Evolutionary conservation across 768 basidiomycete species (phyloP), one percentile per base, ranked within the genome.

Genomic region (Cytidiella melzeri): DNA sequence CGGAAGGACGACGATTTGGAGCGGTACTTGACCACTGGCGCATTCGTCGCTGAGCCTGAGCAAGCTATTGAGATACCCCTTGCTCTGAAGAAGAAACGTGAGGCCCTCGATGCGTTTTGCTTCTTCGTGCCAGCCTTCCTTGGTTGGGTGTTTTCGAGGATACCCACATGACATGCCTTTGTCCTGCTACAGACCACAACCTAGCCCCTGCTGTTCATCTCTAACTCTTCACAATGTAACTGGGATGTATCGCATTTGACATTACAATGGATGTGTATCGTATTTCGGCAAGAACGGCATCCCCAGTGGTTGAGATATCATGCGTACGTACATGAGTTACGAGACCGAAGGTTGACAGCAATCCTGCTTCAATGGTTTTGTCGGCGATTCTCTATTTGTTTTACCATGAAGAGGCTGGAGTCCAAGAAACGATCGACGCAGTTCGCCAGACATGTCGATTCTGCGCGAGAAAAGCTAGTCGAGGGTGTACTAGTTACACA

Each of bases 401-500:
- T 79, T 50, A 96, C 83, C 73, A 97, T 77, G 69, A 80, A 88
- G 37, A 92, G 66, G 61, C 82, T 87, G 30, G 83, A 80, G 70
- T 97, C 94, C 58, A 97, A 70, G 71, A 96, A 97, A 50, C 93
- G 75, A 50, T 90, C 89, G 43, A 95, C 92, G 62, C 94, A 96
- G 68, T 94, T 93, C 46, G 76, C 71, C 43, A 97, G 75, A 64
- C 94, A 97, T 48, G 71, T 73, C 59, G 86, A 81, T 69, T 97
- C 94, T 36, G 77, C 69, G 43, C 84, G 73, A 19, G 88, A 85
- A 66, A 95, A 92, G 24, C 80, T 72, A 11, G 80, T 84, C 7
- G 84, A 84, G 11, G 89, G 86, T 15, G 80, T 80, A 41, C 88
- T 77, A 1, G 87, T 84, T 45, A 94, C 75, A 62, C 92, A 95